Evolutionary conservation across 495 filamentous ascomycete species (phyloP).

Genomic region (Podospora anserina): DNA sequence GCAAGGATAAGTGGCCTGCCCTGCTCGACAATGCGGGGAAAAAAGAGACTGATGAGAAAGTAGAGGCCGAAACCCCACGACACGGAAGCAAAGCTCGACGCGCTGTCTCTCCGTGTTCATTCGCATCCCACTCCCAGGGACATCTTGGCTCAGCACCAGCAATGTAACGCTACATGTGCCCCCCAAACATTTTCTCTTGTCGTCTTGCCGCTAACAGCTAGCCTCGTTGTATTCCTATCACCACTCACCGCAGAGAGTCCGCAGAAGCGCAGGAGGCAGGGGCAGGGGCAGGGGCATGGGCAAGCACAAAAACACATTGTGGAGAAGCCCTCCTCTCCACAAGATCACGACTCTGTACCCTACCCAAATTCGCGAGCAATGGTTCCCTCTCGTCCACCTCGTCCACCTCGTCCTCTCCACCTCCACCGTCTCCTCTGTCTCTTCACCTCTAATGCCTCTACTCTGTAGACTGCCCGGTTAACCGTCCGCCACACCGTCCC

Average conservation of each 20-base stretch:
- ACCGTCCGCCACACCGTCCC: slow-evolving; percentile 14
- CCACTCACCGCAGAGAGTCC: neutral
- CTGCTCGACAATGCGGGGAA: neutral
- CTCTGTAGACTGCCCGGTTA: no score
- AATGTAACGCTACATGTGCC: neutral
- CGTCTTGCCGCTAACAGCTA: slow-evolving; percentile 5
- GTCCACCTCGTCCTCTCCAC: neutral
- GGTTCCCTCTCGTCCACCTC: neutral
- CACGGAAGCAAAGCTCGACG: neutral
- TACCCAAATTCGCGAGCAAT: neutral
- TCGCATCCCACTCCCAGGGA: neutral
- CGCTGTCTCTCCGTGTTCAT: neutral
- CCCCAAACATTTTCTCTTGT: slow-evolving; percentile 7
- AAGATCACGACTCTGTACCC: neutral
- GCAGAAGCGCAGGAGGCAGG: neutral
- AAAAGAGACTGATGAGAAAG: neutral
- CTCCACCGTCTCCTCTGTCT: neutral
- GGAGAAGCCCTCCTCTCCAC: slow-evolving; percentile 17
- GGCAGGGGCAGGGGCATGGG: neutral
- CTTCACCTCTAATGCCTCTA: neutral
- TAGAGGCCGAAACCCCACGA: neutral
- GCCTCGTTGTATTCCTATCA: neutral
- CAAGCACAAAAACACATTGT: slow-evolving; percentile 7
- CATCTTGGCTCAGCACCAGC: slow-evolving; percentile 4
- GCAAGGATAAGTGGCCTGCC: no score